phyloP scores from a whole-genome alignment of 129 eudicot genomes.

The Artemisia tridentata region DNA sequence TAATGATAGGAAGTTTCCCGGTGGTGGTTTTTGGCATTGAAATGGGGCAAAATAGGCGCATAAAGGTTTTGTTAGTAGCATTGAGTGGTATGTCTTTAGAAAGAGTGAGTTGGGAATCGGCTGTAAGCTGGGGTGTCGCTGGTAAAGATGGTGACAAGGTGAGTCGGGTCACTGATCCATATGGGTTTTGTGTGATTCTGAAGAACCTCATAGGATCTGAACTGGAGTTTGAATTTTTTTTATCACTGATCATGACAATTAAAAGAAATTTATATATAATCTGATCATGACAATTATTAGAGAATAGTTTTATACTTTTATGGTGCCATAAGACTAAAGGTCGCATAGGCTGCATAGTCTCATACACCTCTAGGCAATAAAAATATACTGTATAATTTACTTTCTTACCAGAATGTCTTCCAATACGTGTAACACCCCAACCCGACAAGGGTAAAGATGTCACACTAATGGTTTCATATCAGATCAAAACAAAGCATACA shows the following conservation, averaged over 20 bases:
- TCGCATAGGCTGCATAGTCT: constrained; percentile 40
- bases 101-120: constrained; percentile 34
- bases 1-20: constrained; percentile 58
- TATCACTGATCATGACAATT: constrained; percentile 30
- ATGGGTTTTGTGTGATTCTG: too few species aligned
- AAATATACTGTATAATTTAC: constrained; percentile 45
- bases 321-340: constrained; percentile 67
- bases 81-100: constrained; percentile 74
- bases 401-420: constrained; percentile 35
- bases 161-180: constrained; percentile 58
- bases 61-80: constrained; percentile 46
- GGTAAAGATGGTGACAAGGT: constrained; percentile 23
- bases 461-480: too few species aligned
- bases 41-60: constrained; percentile 73
- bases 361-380: not conserved
- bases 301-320: too few species aligned
- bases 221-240: too few species aligned
- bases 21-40: constrained; percentile 8
- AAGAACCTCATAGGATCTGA: too few species aligned
- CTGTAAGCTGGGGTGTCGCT: constrained; percentile 31
- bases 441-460: too few species aligned
- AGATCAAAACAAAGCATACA: too few species aligned
- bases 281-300: too few species aligned
- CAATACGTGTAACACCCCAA: too few species aligned
- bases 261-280: too few species aligned